A percentile compares a stretch with the other conserved stretches of the same genome.
Conservation (phyloP, 129 eudicot genomes). For the Arctium minus region DNA sequence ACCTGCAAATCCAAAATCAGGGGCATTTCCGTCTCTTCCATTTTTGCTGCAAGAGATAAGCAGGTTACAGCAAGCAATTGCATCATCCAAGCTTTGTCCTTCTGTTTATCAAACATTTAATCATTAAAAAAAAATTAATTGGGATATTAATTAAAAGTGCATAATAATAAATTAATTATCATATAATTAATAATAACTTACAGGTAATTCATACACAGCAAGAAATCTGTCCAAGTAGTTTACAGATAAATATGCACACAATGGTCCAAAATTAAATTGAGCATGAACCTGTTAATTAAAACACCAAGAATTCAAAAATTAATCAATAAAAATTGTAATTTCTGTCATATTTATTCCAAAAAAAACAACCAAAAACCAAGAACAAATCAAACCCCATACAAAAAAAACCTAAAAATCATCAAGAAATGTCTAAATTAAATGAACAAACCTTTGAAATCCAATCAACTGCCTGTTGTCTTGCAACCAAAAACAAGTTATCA, state of each 20-base stretch:
- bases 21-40: constrained; percentile 71
- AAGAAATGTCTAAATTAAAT: not conserved
- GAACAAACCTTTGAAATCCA: constrained; percentile 66
- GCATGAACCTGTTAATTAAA: constrained; percentile 42
- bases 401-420: not conserved
- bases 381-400: not conserved
- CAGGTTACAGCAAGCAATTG: constrained; percentile 71
- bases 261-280: constrained; percentile 57
- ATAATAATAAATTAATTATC: not conserved
- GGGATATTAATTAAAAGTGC: not conserved
- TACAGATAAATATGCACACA: constrained; percentile 53
- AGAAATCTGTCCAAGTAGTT: constrained; percentile 74
- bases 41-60: constrained; percentile 56
- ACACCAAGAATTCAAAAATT: not conserved
- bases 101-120: constrained; percentile 21
- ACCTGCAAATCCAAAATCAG: constrained; percentile 63
- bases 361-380: not conserved
- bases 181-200: constrained; percentile 27
- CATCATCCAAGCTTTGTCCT: constrained; percentile 68
- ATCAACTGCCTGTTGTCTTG: constrained; percentile 55
- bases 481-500: constrained; percentile 51
- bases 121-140: not conserved
- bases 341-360: not conserved
- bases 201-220: constrained; percentile 63
- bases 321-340: not conserved